Conservation (phyloP, 2,329 filamentous ascomycete genomes). For the Lachnellula arida region DNA sequence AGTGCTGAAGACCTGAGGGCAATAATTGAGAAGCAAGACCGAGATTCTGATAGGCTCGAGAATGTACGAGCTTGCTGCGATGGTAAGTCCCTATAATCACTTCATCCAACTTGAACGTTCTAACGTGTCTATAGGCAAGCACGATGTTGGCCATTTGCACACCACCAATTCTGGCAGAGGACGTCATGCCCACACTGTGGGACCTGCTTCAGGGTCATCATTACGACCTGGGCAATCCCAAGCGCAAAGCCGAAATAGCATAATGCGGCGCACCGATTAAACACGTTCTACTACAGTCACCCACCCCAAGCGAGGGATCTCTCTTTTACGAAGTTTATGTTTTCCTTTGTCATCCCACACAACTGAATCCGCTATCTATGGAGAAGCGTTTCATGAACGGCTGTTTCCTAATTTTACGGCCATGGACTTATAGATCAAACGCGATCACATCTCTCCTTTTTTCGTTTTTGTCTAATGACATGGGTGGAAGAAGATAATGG, state of each 20-base stretch:
- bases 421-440: not conserved
- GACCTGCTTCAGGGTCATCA: not conserved
- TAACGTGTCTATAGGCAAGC: conserved; percentile 54
- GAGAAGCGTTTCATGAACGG: not conserved
- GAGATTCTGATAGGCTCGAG: conserved; percentile 75
- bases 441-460: not conserved
- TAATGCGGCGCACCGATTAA: conserved; percentile 22
- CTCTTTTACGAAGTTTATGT: conserved; percentile 20
- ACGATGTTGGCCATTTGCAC: conserved; percentile 61
- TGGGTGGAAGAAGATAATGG: no score
- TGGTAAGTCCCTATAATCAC: conserved; percentile 56
- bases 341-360: conserved; percentile 12
- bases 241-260: conserved; percentile 16
- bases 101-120: not conserved
- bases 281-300: not conserved
- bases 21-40: conserved; percentile 73
- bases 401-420: not conserved
- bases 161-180: conserved; percentile 43
- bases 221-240: not conserved
- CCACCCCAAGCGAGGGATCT: conserved; percentile 8
- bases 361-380: no score
- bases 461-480: not conserved
- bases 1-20: conserved; percentile 78
- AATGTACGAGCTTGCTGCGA: conserved; percentile 97
- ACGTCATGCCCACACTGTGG: conserved; percentile 30